A percentile compares a stretch with the other conserved stretches of the same genome.
These are phyloP conservation scores for Chaetothyriales sp. DNA, from an alignment of 2,329 filamentous ascomycete species.

Conservation along the genomic window DNA sequence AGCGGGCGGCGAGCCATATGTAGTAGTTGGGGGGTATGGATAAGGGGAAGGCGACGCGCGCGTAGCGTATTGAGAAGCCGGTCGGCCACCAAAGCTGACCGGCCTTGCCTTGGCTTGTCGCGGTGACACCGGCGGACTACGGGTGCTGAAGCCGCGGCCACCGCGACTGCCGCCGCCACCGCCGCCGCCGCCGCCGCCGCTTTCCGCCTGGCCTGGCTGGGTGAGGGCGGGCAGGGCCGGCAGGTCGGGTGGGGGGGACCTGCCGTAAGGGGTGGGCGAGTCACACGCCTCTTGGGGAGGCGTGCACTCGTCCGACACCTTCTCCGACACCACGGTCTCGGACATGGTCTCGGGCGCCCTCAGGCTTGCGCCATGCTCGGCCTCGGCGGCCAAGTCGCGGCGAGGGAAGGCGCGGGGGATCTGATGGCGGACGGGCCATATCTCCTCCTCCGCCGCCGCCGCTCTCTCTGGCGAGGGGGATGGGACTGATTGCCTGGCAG, in stretches of 20 bases:
- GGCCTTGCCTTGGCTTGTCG: constrained; percentile 27
- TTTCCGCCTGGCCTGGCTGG: constrained; percentile 11
- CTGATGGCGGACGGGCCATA: background rate
- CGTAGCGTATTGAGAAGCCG: constrained; percentile 19
- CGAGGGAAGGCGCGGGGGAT: background rate
- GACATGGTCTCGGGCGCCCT: constrained; percentile 4
- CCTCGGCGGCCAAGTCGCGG: background rate
- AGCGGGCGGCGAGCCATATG: constrained; percentile 38
- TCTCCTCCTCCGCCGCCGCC: background rate
- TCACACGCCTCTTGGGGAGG: constrained; percentile 13
- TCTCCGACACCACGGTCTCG: no score
- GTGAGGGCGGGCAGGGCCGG: constrained; percentile 1
- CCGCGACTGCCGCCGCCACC: no score
- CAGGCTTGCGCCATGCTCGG: background rate
- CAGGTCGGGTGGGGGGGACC: constrained; percentile 10
- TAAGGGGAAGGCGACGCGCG: constrained; percentile 20
- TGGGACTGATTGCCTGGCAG: background rate
- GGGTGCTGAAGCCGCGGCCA: constrained; percentile 27
- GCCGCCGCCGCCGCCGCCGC: constrained; percentile 25
- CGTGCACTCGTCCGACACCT: constrained; percentile 18
- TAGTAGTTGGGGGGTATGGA: constrained; percentile 26
- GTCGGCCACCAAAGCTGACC: constrained; percentile 29
- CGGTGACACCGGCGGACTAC: constrained; percentile 31
- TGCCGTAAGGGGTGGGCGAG: constrained; percentile 7
- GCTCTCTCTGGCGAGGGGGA: background rate